A percentile compares a stretch with the other conserved stretches of the same genome.
Conservation (phyloP, 202 grass and related monocot genomes). For the Brachypodium distachyon region DNA sequence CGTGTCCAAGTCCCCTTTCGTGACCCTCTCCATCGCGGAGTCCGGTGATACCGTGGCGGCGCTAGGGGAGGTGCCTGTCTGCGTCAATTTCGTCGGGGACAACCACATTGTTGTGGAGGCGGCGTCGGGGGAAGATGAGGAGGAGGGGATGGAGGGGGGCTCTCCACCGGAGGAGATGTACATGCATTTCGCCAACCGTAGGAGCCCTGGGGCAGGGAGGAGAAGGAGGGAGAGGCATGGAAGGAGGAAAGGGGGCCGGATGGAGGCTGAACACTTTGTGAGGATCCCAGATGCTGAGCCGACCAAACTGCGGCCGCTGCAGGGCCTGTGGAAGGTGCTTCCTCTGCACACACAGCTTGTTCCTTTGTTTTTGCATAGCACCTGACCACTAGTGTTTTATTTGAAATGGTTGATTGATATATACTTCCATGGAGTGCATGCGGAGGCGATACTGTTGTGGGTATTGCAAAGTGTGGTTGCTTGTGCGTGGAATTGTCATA, state of each 20-base stretch:
- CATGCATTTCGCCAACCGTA: constrained; percentile 77
- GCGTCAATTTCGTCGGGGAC: constrained; percentile 61
- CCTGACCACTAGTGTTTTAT: neutral
- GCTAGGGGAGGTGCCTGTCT: constrained; percentile 36
- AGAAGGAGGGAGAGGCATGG: constrained; percentile 44
- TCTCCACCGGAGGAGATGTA: constrained; percentile 87
- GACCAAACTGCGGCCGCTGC: constrained; percentile 45
- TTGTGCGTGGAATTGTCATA: neutral
- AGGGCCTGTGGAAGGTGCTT: constrained; percentile 96
- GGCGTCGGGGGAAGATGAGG: constrained; percentile 32
- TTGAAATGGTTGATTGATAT: constrained; percentile 4
- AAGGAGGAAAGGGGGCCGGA: constrained; percentile 29
- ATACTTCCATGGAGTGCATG: neutral
- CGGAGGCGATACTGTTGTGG: neutral
- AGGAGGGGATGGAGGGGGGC: constrained; percentile 31
- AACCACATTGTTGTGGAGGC: constrained; percentile 72
- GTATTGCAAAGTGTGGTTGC: neutral
- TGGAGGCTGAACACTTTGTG: constrained; percentile 61
- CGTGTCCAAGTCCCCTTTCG: constrained; percentile 52
- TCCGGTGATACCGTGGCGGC: constrained; percentile 54
- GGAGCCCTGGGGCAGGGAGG: constrained; percentile 49
- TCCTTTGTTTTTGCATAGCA: neutral
- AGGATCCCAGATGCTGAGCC: constrained; percentile 57
- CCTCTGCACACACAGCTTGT: constrained; percentile 14
- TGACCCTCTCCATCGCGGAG: constrained; percentile 46